Evolutionary conservation across 192 early-diverging fungal species (phyloP).

Genomic region (Rhizoclosmatium globosum): DNA sequence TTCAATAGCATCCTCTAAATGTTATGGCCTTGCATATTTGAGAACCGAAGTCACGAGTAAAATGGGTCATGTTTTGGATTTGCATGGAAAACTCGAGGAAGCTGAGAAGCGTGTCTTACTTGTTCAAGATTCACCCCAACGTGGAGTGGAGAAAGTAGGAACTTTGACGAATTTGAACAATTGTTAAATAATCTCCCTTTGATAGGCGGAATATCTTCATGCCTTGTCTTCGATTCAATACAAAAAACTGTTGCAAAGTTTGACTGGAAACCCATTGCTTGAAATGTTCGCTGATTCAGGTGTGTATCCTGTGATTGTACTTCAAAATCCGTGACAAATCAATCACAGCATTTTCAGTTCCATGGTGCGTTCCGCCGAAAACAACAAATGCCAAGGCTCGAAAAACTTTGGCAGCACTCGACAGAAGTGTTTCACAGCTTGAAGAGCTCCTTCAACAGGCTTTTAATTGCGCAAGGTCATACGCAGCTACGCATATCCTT

Average conservation of each 20-base stretch:
- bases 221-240: constrained; percentile 38
- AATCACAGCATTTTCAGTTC: constrained; percentile 49
- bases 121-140: constrained; percentile 33
- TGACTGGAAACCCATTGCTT: constrained; percentile 44
- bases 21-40: constrained; percentile 50
- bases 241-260: constrained; percentile 32
- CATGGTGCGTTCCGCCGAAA: constrained; percentile 44
- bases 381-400: neutral
- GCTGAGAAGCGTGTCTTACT: constrained; percentile 43
- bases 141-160: constrained; percentile 48
- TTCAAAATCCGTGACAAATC: neutral
- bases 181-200: neutral
- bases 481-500: constrained; percentile 49
- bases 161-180: neutral
- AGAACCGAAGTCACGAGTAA: constrained; percentile 51
- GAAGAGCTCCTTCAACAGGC: constrained; percentile 50
- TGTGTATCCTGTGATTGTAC: constrained; percentile 3
- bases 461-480: constrained; percentile 38
- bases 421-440: constrained; percentile 38
- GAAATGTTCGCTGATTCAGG: constrained; percentile 62
- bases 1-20: constrained; percentile 27
- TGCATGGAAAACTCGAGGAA: constrained; percentile 46
- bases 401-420: constrained; percentile 22
- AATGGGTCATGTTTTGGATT: constrained; percentile 46
- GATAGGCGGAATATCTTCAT: constrained; percentile 42